Evolutionary conservation across 306 rosid genomes (phyloP), one percentile per base, ranked within the genome.

Genomic region (Vachellia collinsii): DNA sequence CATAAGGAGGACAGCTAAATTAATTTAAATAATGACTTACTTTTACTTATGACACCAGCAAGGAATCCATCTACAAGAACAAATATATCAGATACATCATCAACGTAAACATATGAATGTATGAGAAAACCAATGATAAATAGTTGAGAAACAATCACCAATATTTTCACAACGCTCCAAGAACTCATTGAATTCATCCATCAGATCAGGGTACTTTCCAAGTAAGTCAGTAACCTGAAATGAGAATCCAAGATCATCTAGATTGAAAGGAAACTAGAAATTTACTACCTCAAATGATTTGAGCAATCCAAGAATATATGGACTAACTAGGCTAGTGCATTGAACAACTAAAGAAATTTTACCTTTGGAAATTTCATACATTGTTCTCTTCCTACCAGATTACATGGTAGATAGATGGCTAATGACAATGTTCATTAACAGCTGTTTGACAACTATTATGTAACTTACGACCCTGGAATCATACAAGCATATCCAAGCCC

Each of bases 1-100:
- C 47, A 54, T 11, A 77, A 25, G 80, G 50, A 80, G 56, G 53
- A 53, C 54, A 68, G 48, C 22, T 20, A 71, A 77, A 66, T 77
- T 7, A 73, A 41, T 75, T 68, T 53, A 61, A 22, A 43, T 77
- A 23, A 63, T 46, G 51, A 88, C 98, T 7, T 93, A 95, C 99
- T 93, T 93, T 87, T 94, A 86, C 88, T 89, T 88, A 95, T 84
- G 83, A 95, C 90, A 79, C 92, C 93, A 44, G 97, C 98, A 83
- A 95, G 98, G 89, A 95, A 91, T 74, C 97, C 99, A 76, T 95
- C 99, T 95, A 96, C 91, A 93, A 87, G 81, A 74, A 82, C 75
- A 87, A 85, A 86, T 43, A 67, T 75, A 67, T 82, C 70, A 88
- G 81, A 83, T 39, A 84, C 25, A 81, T 62, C 53, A 79, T 85